Evolutionary conservation across 306 rosid genomes (phyloP).

Genomic region (Inga oerstediana): DNA sequence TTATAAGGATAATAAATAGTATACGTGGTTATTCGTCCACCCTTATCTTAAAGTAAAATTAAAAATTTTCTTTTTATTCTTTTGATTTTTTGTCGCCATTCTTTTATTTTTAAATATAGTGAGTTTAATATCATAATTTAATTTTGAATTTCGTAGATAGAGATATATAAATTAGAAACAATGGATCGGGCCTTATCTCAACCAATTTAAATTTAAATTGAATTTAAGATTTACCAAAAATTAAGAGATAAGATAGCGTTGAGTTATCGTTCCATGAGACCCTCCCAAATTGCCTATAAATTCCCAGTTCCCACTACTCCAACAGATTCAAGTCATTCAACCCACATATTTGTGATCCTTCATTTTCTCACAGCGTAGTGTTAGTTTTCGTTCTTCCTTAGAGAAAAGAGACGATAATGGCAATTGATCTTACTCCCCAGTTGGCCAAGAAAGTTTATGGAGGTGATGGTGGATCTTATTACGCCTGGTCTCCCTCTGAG

Average conservation of each 20-base stretch:
- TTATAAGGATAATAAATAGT: too few species aligned
- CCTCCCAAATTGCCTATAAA: not conserved
- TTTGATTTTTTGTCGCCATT: too few species aligned
- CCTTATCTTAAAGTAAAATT: too few species aligned
- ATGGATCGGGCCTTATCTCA: not conserved
- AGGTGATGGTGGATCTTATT: not conserved
- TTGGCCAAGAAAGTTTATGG: not conserved
- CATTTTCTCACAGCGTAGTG: not conserved
- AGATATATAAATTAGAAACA: not conserved
- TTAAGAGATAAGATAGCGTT: not conserved
- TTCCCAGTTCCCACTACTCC: not conserved
- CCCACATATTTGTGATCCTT: not conserved
- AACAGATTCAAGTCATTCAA: not conserved
- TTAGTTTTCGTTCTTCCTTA: too few species aligned
- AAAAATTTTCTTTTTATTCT: not conserved
- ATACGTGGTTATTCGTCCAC: too few species aligned
- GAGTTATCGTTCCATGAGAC: not conserved
- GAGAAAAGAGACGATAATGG: not conserved
- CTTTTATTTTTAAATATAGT: not conserved
- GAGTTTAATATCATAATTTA: not conserved
- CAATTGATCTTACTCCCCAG: not conserved
- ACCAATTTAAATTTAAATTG: not conserved
- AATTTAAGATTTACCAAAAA: not conserved
- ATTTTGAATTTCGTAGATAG: not conserved
- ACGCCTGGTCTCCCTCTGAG: not conserved